These are phyloP conservation scores for Aspergillus sp. DNA, from an alignment of 2,329 filamentous ascomycete genomes.

Conservation along the genomic window DNA sequence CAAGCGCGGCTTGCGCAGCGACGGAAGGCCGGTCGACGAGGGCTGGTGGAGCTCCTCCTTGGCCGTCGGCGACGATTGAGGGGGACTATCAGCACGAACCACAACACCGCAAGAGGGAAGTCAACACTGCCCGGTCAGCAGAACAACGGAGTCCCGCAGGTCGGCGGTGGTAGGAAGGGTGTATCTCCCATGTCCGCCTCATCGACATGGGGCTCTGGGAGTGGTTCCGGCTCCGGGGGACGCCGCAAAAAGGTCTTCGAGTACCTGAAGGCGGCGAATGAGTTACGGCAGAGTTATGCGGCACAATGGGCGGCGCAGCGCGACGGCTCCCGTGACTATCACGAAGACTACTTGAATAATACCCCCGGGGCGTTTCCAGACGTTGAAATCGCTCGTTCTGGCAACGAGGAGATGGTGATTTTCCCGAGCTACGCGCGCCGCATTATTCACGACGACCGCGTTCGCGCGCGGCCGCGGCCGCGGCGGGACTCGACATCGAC, in stretches of 20 bases:
- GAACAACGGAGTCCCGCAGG: slow-evolving; percentile 7
- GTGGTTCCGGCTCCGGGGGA: slow-evolving; percentile 44
- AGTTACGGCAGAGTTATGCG: slow-evolving; percentile 66
- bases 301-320: slow-evolving; percentile 51
- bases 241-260: slow-evolving; percentile 74
- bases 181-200: slow-evolving; percentile 28
- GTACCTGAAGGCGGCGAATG: slow-evolving; percentile 69
- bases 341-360: slow-evolving; percentile 44
- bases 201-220: slow-evolving; percentile 22
- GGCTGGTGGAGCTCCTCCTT: slow-evolving; percentile 25
- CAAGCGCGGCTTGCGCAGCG: slow-evolving; percentile 56
- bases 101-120: background rate
- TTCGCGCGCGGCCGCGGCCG: slow-evolving; percentile 21
- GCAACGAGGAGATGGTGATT: slow-evolving; percentile 86
- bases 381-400: slow-evolving; percentile 73
- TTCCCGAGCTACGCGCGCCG: slow-evolving; percentile 90
- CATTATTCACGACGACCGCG: slow-evolving; percentile 55
- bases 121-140: background rate
- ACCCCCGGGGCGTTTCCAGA: slow-evolving; percentile 81
- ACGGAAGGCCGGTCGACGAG: slow-evolving; percentile 26
- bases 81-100: slow-evolving; percentile 8
- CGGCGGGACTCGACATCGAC: slow-evolving; percentile 30
- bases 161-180: slow-evolving; percentile 15
- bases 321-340: slow-evolving; percentile 37
- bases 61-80: slow-evolving; percentile 20